Evolutionary conservation across 169 alveolate species (phyloP), one percentile per base, ranked within the genome.

Genomic region (Cryptosporidium parvum): DNA sequence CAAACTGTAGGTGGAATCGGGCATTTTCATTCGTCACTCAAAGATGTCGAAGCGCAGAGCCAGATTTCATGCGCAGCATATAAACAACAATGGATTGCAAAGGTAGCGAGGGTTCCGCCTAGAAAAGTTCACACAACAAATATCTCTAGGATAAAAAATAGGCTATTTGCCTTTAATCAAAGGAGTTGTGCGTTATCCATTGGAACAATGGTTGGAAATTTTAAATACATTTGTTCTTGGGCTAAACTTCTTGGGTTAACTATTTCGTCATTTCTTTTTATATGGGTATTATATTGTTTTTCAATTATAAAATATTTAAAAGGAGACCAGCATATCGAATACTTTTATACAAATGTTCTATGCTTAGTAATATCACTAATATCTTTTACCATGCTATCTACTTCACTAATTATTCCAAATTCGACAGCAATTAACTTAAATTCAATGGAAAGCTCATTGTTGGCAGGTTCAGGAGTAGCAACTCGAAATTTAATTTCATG

Each of bases 141-240:
- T 8, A 39, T 80, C 26, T 80, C 89, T 4, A 80, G 59, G 21
- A 45, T 80, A 42, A 80, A 65, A 67, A 80, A 37, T 39, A n/a
- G 89, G 10, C 68, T 80, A 2, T 80, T 80, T 80, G 89, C 89
- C 4, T 80, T 62, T 48, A 80, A 80, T 67, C 89, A 80, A 62
- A 80, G 75, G 42, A 80, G 35, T n/a, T 80, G 89, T 62, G 44
- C 89, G 16, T 3, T 80, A 31, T 80, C 89, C 1, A 59, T 80
- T n/a, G 75, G 80, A 5, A 80, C 89, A 37, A 73, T 65, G 12
- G 89, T 80, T 61, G 89, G 89, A 16, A 80, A 75, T 26, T 80
- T 61, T 62, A 80, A 68, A 42, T 42, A 48, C 44, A 80, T 80
- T 26, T 45, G 68, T 42, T 59, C 75, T 42, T 80, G 89, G 89